Percentiles rank a stretch among this genome's conserved stretches.
Evolutionary conservation across 495 filamentous ascomycete genomes (phyloP).

Genomic region (Trichoderma reesei): DNA sequence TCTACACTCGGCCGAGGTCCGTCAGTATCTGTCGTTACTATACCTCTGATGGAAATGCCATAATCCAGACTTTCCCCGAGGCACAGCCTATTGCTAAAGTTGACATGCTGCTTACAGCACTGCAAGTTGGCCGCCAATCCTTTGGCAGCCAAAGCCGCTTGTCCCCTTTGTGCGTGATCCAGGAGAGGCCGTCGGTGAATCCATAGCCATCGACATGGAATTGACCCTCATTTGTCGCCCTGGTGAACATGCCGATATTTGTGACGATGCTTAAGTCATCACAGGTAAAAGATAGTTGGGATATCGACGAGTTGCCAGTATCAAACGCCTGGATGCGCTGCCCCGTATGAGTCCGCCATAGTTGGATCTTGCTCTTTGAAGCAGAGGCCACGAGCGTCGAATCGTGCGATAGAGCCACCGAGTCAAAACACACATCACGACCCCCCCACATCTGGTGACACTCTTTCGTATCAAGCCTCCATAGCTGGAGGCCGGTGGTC

Average conservation of each 20-base stretch:
- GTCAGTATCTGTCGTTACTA: no score
- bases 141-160: background rate
- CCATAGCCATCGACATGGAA: background rate
- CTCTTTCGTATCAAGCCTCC: background rate
- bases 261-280: background rate
- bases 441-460: no score
- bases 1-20: no score
- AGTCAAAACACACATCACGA: constrained; percentile 3
- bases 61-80: background rate
- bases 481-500: background rate
- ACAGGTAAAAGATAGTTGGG: constrained; percentile 6
- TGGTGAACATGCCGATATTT: background rate
- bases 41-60: background rate
- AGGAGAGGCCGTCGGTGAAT: background rate
- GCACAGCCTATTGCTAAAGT: background rate
- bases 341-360: background rate
- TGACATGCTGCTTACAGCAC: background rate
- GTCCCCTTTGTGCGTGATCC: background rate
- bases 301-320: constrained; percentile 2
- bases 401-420: constrained; percentile 12
- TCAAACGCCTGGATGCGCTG: constrained; percentile 12
- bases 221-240: background rate
- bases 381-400: background rate
- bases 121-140: background rate
- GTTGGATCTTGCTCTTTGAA: background rate